phyloP scores from a whole-genome alignment of 495 filamentous ascomycete species.

The Podospora conica region DNA sequence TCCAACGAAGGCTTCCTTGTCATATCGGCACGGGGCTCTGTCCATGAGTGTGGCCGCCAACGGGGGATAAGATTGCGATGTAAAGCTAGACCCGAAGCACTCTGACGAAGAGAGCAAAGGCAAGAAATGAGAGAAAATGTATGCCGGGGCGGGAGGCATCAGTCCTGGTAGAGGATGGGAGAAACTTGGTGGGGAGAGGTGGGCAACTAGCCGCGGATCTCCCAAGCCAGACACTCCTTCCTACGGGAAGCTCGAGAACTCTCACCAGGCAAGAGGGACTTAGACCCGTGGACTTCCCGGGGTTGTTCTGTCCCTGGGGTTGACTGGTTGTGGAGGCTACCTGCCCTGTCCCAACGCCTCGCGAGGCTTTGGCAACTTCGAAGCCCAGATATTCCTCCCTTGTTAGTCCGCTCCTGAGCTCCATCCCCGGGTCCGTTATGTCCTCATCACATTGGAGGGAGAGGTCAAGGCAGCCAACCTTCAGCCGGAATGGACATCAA shows the following conservation, averaged over 20 bases:
- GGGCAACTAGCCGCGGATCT: neutral
- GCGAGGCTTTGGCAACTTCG: too few relatives aligned
- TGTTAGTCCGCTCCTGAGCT: too few relatives aligned
- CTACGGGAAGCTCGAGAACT: neutral
- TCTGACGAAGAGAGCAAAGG: conserved; percentile 17
- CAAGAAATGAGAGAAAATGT: neutral
- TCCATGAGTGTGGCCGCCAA: conserved; percentile 15
- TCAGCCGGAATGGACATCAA: too few relatives aligned
- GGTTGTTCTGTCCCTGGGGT: neutral
- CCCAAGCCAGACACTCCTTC: neutral
- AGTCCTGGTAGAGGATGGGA: neutral
- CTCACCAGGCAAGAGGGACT: neutral
- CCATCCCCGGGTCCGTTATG: too few relatives aligned
- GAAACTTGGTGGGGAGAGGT: neutral
- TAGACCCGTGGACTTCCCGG: neutral
- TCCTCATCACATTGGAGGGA: neutral
- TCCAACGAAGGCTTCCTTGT: conserved; percentile 17
- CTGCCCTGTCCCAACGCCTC: too few relatives aligned
- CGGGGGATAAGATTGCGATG: conserved; percentile 6
- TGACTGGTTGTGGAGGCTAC: too few relatives aligned
- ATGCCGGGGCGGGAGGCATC: neutral
- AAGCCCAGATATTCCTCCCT: too few relatives aligned
- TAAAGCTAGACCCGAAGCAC: neutral
- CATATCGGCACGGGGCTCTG: conserved; percentile 20
- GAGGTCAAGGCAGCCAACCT: neutral